These are phyloP conservation scores for Colletotrichum sojae DNA, from an alignment of 2,329 filamentous ascomycete genomes.

Conservation along the genomic window DNA sequence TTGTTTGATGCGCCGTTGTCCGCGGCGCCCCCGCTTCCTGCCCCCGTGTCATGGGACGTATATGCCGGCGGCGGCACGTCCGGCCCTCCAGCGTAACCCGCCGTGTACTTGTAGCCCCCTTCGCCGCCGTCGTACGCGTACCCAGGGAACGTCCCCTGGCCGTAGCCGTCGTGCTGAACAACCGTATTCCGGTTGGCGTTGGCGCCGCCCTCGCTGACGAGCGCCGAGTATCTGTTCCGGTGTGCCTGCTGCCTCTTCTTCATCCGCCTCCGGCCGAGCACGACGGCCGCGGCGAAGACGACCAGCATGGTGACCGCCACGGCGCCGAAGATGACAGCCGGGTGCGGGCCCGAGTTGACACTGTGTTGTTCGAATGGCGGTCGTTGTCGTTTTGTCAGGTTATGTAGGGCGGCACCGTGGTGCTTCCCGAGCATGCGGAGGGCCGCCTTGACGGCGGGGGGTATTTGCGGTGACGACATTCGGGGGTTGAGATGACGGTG, in stretches of 20 bases:
- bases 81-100: not conserved
- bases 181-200: not conserved
- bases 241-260: constrained; percentile 10
- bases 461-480: too few species aligned
- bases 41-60: not conserved
- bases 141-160: constrained; percentile 13
- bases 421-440: not conserved
- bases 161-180: not conserved
- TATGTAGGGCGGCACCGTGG: not conserved
- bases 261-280: constrained; percentile 4
- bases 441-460: too few species aligned
- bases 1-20: too few species aligned
- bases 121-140: constrained; percentile 1
- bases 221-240: not conserved
- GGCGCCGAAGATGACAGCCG: constrained; percentile 9
- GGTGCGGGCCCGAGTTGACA: not conserved
- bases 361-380: not conserved
- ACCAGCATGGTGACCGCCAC: not conserved
- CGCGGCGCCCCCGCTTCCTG: not conserved
- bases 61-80: constrained; percentile 1
- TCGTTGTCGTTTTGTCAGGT: not conserved
- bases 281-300: constrained; percentile 2
- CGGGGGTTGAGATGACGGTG: too few species aligned
- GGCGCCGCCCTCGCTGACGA: not conserved
- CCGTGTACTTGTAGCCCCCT: not conserved